Conservation (phyloP, 352 stramenopile genomes). For the Pythium phragmitis region DNA sequence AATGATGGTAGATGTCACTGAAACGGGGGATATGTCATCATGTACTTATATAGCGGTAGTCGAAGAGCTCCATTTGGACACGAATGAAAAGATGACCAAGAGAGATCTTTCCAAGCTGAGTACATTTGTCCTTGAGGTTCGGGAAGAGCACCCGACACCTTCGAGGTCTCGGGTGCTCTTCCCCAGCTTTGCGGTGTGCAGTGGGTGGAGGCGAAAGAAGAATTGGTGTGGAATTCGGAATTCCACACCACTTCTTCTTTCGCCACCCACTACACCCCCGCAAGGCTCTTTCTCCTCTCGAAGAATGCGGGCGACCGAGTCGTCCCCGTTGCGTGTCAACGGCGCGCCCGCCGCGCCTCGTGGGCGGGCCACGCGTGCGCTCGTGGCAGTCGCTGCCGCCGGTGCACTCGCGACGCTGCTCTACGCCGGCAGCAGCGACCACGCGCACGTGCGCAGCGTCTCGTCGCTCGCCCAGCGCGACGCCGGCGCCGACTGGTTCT, state of each 20-base stretch:
- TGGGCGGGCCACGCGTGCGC: neutral
- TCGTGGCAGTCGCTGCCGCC: neutral
- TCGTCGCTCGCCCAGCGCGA: neutral
- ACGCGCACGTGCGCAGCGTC: neutral
- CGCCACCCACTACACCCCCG: neutral
- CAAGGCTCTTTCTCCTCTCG: too few species aligned
- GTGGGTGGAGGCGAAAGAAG: too few species aligned
- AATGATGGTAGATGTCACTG: slow-evolving; percentile 4
- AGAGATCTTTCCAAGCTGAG: neutral
- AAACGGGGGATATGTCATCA: neutral
- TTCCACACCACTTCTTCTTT: neutral
- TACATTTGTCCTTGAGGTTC: neutral
- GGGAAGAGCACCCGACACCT: neutral
- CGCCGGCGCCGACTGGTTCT: slow-evolving; percentile 28
- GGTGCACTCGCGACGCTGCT: neutral
- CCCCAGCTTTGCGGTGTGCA: neutral
- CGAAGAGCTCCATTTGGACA: neutral
- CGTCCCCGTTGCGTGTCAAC: neutral
- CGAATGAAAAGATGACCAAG: neutral
- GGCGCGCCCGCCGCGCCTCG: neutral
- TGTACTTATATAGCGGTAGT: neutral
- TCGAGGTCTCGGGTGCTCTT: neutral
- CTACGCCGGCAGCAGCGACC: neutral
- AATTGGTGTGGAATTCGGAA: too few species aligned
- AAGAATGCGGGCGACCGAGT: neutral